Percentiles rank a stretch among this genome's conserved stretches.
phyloP scores from a whole-genome alignment of 2,329 filamentous ascomycete species.

The Hyphodiscus sp. region DNA sequence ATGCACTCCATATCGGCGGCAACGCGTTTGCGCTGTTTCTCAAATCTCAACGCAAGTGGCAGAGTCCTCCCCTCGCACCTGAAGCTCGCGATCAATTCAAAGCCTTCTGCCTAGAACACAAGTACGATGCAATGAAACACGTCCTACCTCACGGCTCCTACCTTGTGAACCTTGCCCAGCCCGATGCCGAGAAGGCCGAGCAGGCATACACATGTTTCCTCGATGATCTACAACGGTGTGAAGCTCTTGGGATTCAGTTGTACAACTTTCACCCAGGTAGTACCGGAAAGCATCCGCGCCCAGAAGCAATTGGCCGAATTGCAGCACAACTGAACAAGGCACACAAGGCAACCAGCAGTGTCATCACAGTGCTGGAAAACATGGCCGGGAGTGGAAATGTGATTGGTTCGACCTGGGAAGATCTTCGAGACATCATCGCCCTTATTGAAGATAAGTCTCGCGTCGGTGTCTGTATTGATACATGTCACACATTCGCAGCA shows the following conservation, averaged over 20 bases:
- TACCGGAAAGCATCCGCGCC: constrained; percentile 59
- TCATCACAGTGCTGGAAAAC: constrained; percentile 85
- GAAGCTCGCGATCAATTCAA: constrained; percentile 66
- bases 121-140: constrained; percentile 65
- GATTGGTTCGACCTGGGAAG: constrained; percentile 78
- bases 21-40: constrained; percentile 94
- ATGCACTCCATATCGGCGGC: constrained; percentile 73
- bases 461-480: constrained; percentile 92
- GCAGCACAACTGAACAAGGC: constrained; percentile 77
- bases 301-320: constrained; percentile 69
- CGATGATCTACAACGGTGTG: constrained; percentile 81
- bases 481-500: constrained; percentile 91
- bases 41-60: constrained; percentile 95
- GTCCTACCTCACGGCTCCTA: constrained; percentile 93
- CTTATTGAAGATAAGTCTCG: constrained; percentile 73
- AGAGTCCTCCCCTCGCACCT: constrained; percentile 67
- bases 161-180: constrained; percentile 89
- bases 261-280: constrained; percentile 98
- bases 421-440: constrained; percentile 78
- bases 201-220: constrained; percentile 84
- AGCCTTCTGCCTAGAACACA: constrained; percentile 58
- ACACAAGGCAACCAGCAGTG: constrained; percentile 66
- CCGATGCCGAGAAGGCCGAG: constrained; percentile 69
- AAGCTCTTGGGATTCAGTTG: constrained; percentile 76
- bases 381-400: constrained; percentile 91